Percentiles rank a stretch among this genome's conserved stretches.
Conservation (phyloP, 768 basidiomycete genomes). For the Tephrocybe sp. region DNA sequence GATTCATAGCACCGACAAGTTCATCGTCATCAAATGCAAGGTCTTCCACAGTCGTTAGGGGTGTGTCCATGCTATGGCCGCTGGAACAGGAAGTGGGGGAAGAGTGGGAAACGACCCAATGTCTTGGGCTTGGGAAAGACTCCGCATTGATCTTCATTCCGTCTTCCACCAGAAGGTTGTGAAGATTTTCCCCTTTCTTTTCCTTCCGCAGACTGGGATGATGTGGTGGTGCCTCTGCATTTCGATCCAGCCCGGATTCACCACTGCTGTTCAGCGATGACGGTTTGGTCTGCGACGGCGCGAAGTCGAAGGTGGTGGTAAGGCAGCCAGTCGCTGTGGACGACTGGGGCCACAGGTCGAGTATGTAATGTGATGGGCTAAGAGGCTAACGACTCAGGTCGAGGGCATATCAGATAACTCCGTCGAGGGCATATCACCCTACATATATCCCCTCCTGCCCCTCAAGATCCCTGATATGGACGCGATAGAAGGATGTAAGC, state of each 20-base stretch:
- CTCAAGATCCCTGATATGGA: background rate
- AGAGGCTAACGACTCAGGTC: background rate
- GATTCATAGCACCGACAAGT: too few species aligned
- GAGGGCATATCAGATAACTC: constrained; percentile 6
- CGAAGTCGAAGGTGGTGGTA: constrained; percentile 22
- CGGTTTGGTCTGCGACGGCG: background rate
- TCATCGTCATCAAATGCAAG: too few species aligned
- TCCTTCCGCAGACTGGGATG: constrained; percentile 4
- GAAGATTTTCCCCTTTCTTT: constrained; percentile 5
- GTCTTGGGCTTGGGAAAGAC: too few species aligned
- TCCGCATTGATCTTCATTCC: too few species aligned
- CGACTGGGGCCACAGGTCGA: constrained; percentile 16
- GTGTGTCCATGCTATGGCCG: too few species aligned
- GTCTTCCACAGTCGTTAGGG: too few species aligned
- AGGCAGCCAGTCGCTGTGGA: constrained; percentile 5
- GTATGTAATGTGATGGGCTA: too few species aligned
- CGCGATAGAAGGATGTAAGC: constrained; percentile 1
- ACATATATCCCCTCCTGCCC: background rate
- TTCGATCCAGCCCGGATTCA: background rate
- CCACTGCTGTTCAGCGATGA: background rate
- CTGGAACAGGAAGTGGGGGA: constrained; percentile 7
- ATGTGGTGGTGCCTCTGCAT: background rate
- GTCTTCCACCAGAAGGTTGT: too few species aligned
- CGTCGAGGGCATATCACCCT: background rate
- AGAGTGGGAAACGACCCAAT: background rate